Percentiles rank a stretch among this genome's conserved stretches.
These are phyloP conservation scores for Paraphaeosphaeria minitans DNA, from an alignment of 2,329 filamentous ascomycete species.

Conservation along the genomic window DNA sequence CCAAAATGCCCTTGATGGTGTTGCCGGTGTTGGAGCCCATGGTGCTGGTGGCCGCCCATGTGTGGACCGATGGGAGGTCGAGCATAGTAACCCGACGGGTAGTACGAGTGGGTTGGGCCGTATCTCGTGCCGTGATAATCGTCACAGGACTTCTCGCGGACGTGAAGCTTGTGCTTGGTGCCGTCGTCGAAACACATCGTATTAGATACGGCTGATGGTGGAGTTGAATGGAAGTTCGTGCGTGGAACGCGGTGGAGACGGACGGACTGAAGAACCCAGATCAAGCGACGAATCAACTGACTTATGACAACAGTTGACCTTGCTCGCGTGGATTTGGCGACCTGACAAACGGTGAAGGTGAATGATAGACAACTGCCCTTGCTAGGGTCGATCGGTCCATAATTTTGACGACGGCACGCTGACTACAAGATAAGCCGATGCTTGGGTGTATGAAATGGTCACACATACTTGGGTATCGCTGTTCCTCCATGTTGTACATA, in stretches of 20 bases:
- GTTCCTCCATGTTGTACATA: background rate
- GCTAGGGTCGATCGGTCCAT: no score
- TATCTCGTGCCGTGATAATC: conserved; percentile 18
- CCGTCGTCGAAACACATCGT: conserved; percentile 34
- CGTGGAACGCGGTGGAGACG: background rate
- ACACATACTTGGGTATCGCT: background rate
- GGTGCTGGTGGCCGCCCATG: conserved; percentile 4
- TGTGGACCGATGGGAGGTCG: conserved; percentile 21
- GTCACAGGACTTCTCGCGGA: conserved; percentile 20
- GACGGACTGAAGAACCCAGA: background rate
- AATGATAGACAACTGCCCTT: background rate
- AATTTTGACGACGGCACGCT: background rate
- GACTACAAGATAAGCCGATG: background rate
- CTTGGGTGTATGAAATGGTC: background rate
- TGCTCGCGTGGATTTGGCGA: background rate
- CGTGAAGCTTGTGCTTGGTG: conserved; percentile 22
- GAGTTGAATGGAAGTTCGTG: background rate
- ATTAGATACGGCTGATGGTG: background rate
- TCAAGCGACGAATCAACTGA: conserved; percentile 1
- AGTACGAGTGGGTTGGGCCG: conserved; percentile 32
- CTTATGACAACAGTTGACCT: conserved; percentile 4
- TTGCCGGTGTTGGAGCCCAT: background rate
- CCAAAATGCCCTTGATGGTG: background rate
- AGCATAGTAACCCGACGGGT: conserved; percentile 34
- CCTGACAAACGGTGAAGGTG: background rate